Conservation (phyloP, 169 alveolate species). For the Cryptosporidium baileyi region DNA sequence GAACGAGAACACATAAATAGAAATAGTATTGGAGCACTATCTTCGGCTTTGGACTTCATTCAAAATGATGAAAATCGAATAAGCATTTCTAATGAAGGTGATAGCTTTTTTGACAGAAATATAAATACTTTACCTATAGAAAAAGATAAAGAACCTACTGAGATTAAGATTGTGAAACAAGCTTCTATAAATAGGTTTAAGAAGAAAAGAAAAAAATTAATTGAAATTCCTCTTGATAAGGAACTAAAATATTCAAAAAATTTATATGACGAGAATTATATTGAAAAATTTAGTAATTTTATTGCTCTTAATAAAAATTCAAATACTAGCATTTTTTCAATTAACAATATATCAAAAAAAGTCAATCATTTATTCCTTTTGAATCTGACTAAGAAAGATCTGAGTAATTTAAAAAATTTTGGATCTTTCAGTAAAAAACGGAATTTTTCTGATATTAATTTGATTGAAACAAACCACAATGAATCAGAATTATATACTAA, state of each 20-base stretch:
- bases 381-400: no score
- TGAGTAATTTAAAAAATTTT: no score
- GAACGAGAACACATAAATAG: neutral
- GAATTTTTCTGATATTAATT: neutral
- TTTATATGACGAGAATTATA: neutral
- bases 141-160: neutral
- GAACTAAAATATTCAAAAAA: neutral
- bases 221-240: constrained; percentile 4
- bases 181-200: neutral
- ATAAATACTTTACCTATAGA: neutral
- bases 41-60: constrained; percentile 4
- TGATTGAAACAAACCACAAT: neutral
- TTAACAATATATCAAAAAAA: constrained; percentile 3
- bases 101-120: neutral
- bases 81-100: constrained; percentile 11
- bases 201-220: constrained; percentile 1
- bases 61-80: neutral
- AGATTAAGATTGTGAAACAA: neutral
- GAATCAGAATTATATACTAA: neutral
- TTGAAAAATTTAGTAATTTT: neutral
- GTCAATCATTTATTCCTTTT: neutral
- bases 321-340: neutral
- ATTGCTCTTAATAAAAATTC: neutral
- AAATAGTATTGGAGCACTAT: constrained; percentile 54
- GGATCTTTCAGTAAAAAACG: neutral